These are phyloP conservation scores for Chaetomium globosum DNA, from an alignment of 2,329 filamentous ascomycete species.

Conservation along the genomic window DNA sequence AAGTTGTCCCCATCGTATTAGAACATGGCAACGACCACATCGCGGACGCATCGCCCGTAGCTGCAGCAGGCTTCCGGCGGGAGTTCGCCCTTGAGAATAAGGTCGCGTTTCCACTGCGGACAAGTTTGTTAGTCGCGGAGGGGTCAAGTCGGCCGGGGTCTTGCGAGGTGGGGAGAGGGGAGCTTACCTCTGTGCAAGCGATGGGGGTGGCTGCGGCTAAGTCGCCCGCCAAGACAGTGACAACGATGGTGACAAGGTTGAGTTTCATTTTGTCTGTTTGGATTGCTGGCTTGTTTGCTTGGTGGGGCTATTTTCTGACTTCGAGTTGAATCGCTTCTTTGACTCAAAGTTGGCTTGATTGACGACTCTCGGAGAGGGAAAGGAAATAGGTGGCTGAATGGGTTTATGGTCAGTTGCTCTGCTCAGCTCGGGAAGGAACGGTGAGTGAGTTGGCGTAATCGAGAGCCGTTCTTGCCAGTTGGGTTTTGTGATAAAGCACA, in stretches of 20 bases:
- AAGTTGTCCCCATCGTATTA: slow-evolving; percentile 28
- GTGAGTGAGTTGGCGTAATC: too few species aligned
- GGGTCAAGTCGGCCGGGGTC: not conserved
- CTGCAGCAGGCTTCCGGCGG: slow-evolving; percentile 56
- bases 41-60: slow-evolving; percentile 56
- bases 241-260: slow-evolving; percentile 26
- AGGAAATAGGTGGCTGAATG: too few species aligned
- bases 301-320: not conserved
- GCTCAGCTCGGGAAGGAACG: too few species aligned
- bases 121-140: slow-evolving; percentile 20
- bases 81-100: slow-evolving; percentile 53
- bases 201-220: slow-evolving; percentile 43
- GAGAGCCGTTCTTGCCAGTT: too few species aligned
- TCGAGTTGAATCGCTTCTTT: too few species aligned
- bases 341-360: too few species aligned
- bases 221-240: slow-evolving; percentile 36
- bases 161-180: slow-evolving; percentile 6
- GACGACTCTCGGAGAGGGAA: too few species aligned
- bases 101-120: slow-evolving; percentile 44
- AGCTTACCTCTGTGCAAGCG: slow-evolving; percentile 45
- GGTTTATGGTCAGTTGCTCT: too few species aligned
- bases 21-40: slow-evolving; percentile 53
- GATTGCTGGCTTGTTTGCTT: not conserved
- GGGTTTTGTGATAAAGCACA: too few species aligned
- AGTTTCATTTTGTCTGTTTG: slow-evolving; percentile 11